Base-by-base conservation (phyloP, 2,329 filamentous ascomycete genomes). In the Hirsutella rhossiliensis region DNA sequence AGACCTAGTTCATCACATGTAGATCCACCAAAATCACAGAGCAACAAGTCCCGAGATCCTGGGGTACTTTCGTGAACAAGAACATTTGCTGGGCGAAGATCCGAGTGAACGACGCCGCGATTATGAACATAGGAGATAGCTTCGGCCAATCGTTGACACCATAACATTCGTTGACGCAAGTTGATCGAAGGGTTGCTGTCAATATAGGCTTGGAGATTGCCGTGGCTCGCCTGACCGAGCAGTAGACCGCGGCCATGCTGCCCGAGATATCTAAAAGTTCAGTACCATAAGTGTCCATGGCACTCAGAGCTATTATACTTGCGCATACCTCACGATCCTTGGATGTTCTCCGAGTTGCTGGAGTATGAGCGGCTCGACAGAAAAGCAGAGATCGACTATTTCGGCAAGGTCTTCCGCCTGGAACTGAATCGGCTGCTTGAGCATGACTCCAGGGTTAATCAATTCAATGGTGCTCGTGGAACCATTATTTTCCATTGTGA, bases 11-110 rank as follows among this genome's bases (percentile, higher is more conserved):
- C 54, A 31, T 55, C 55, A 47, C 53, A 60, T 41, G 40, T 36
- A 11, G 40, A 47, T 51, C 59, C 57, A 37, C 58, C 54, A 53
- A 60, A 62, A 48, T 62, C 59, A 48, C 54, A 59, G 42, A 62
- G 54, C 48, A 49, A 50, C 37, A 63, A 43, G 50, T 60, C 52
- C 36, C 54, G 49, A 40, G 52, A 50, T 31, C 45, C 46, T 30
- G 43, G 23, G 18, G 41, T 41, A 27, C 48, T 54, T 30, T 45
- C 48, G 47, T 63, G 53, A 20, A 63, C 51, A 17, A 63, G 52
- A 34, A 58, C 52, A 40, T 61, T 61, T 19, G 53, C 48, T 61
- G 56, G 31, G n/a, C n/a, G n/a, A n/a, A n/a, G n/a, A n/a, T n/a
- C n/a, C n/a, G n/a, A n/a, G n/a, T n/a, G n/a, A n/a, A 62, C 55